These are phyloP conservation scores for Kwoniella newhampshirensis DNA, from an alignment of 768 basidiomycete species.

Conservation along the genomic window DNA sequence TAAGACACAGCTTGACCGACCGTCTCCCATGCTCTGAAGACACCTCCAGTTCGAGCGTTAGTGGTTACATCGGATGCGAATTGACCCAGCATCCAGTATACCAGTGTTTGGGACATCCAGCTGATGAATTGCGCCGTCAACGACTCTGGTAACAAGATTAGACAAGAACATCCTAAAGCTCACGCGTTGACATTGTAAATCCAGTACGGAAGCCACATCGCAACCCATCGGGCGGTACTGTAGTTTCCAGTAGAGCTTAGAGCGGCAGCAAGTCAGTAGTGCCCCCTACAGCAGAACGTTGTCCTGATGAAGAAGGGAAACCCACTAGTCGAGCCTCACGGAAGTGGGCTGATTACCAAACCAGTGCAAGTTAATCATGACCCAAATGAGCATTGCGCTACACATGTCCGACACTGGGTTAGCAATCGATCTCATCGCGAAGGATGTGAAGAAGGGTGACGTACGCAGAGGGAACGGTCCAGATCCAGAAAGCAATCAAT, in stretches of 20 bases:
- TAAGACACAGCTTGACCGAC: constrained; percentile 38
- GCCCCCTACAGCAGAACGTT: too few species aligned
- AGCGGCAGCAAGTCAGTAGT: too few species aligned
- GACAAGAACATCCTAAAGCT: neutral
- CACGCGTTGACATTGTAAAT: constrained; percentile 6
- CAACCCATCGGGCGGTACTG: constrained; percentile 6
- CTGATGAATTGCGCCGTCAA: neutral
- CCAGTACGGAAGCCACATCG: constrained; percentile 1
- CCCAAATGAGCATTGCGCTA: constrained; percentile 6
- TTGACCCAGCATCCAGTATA: constrained; percentile 42
- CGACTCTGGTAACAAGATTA: neutral
- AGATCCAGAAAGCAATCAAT: constrained; percentile 2
- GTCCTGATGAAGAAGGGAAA: too few species aligned
- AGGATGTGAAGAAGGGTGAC: neutral
- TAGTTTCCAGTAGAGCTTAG: too few species aligned
- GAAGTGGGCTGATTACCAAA: constrained; percentile 4
- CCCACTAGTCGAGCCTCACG: constrained; percentile 3
- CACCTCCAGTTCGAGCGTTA: constrained; percentile 32
- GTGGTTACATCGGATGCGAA: constrained; percentile 36
- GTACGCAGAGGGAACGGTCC: constrained; percentile 2
- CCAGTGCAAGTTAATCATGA: constrained; percentile 10
- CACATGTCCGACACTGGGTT: too few species aligned
- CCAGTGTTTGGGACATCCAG: constrained; percentile 25
- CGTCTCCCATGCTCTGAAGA: constrained; percentile 41
- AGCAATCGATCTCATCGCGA: neutral